Conservation (phyloP, 208 protist species). For the Acanthamoeba sp. region DNA sequence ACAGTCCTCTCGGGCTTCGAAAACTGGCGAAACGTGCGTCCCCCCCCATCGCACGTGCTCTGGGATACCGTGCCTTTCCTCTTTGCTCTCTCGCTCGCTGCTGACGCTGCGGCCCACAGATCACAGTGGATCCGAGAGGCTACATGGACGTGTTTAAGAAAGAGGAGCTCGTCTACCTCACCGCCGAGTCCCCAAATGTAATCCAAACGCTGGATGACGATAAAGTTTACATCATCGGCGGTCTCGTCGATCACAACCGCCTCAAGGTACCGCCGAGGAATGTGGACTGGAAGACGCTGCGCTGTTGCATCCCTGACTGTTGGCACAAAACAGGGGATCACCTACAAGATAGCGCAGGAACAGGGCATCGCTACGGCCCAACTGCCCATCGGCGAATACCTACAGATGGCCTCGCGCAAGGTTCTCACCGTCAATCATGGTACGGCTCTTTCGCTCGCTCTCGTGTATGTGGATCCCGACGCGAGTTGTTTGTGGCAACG, state of each 20-base stretch:
- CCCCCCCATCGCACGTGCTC: neutral
- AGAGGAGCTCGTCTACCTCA: conserved; percentile 88
- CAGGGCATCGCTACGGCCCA: conserved; percentile 84
- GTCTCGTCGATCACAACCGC: conserved; percentile 91
- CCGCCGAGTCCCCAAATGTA: conserved; percentile 87
- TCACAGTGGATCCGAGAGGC: conserved; percentile 27
- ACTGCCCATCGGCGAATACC: conserved; percentile 89
- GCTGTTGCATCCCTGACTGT: no score
- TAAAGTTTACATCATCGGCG: conserved; percentile 91
- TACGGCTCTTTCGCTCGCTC: neutral
- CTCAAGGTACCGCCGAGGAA: conserved; percentile 81
- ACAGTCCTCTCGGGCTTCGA: neutral
- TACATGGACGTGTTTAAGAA: conserved; percentile 73
- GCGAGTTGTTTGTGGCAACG: no score
- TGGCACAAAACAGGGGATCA: conserved; percentile 83
- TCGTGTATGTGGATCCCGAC: neutral
- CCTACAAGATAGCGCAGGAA: conserved; percentile 82
- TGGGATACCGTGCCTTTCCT: no score
- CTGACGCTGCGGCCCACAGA: neutral
- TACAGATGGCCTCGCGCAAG: conserved; percentile 86
- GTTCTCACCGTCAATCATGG: conserved; percentile 91
- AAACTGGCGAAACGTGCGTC: conserved; percentile 62
- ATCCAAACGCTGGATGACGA: conserved; percentile 84
- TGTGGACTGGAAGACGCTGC: neutral
- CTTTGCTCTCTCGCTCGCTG: conserved; percentile 7